Evolutionary conservation across 1,139 yeast genomes (phyloP), one percentile per base, ranked within the genome.

Genomic region (Hyphopichia khmerensis): DNA sequence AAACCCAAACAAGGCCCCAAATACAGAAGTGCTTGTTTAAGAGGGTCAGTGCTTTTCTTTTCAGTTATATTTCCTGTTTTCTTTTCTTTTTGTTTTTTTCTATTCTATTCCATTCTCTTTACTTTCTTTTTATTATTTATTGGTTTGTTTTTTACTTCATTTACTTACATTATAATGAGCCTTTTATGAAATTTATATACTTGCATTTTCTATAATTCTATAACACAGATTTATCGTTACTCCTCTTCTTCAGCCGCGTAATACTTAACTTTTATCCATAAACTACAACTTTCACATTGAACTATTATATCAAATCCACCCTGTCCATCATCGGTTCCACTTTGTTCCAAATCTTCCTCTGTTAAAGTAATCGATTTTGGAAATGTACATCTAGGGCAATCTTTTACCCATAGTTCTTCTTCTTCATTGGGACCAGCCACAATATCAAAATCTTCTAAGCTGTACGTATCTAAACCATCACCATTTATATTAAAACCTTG

Each of bases 241-340:
- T 48, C 46, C 23, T 47, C 59, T 45, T 76, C 85, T 8, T 48
- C 47, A 19, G 47, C 59, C 45, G 75, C 85, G 46, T 75, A 79
- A 56, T 84, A 87, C 48, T 73, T 75, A 2, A 90, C 90, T 41
- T 81, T 80, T 14, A 90, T 65, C 96, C 96, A 90, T 23, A 89
- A 62, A 59, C 95, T 86, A 57, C 97, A 90, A 32, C 87, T 82
- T 11, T 67, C 61, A 57, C 97, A 90, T 54, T 90, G 96, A 0
- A 87, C 80, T 8, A 86, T 72, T 2, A 90, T 75, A 48, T 84
- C 87, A 47, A 68, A 82, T 8, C 84, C 84, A 14, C 83, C 85
- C 13, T 64, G 63, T 2, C 78, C 79, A 43, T 75, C 80, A 1
- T 55, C 52, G 0, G 77, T 70, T 2, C 83, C 84, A 44, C 67